Evolutionary conservation across 768 basidiomycete species (phyloP), one percentile per base, ranked within the genome.

Genomic region (Rhizopogon vinicolor): DNA sequence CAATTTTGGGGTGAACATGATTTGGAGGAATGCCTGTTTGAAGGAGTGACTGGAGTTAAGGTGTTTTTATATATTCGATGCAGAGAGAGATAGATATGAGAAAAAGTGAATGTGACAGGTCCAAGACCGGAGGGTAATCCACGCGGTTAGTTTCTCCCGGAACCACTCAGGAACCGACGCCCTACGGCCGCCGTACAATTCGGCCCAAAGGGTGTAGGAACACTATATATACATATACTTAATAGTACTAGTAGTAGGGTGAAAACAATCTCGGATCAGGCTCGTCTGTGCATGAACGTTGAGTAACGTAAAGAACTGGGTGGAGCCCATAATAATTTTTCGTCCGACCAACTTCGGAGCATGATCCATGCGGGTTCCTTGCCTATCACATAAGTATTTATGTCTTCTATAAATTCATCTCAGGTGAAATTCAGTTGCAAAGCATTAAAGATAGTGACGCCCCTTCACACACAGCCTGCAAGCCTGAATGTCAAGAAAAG

Each of bases 151-250:
- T 37, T 46, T 49, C 49, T 59, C 44, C 56, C 51, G 63, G 66
- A 57, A 45, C 55, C 44, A 44, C 52, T 50, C 63, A 65, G 66
- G 68, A 60, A 66, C 68, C 52, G 55, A 35, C 16, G 13, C 39
- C 63, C 25, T 63, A 59, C 62, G 58, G 56, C 60, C 66, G 66
- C 68, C 66, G 54, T 41, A 52, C 58, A 52, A 56, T 52, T 60
- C 58, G 61, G 54, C 53, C 54, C 44, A 29, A 41, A 42, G 42
- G 28, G 55, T 65, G 31, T 53, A 69, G 67, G 65, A 56, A 66
- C 66, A 28, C 13, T 12, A 12, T 12, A 10, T 22, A 42, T 19
- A 22, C 19, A 22, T 22, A 13, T 37, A 37, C 35, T 37, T 13
- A 42, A 6, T 19, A 22, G 19, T 12, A 22, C 19, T 37, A 37